Evolutionary conservation across 2,329 filamentous ascomycete genomes (phyloP).

Genomic region (Chrysoporthe puriensis): DNA sequence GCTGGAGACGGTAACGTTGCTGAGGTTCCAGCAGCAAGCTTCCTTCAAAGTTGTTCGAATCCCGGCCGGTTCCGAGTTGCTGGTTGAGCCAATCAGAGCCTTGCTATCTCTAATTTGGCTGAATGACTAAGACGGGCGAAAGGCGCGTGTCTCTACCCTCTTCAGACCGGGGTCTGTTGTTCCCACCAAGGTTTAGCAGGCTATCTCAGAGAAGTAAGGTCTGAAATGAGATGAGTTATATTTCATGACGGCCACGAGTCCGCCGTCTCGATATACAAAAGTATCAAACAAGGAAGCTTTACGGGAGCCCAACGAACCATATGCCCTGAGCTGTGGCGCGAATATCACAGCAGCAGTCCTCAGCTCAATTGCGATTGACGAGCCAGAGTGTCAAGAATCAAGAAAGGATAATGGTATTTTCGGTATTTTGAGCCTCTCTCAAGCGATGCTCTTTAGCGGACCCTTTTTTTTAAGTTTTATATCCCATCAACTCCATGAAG

Average conservation of each 20-base stretch:
- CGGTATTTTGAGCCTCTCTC: not conserved
- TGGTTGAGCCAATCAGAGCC: slow-evolving; percentile 24
- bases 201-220: not conserved
- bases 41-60: slow-evolving; percentile 28
- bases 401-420: not conserved
- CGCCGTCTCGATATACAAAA: not conserved
- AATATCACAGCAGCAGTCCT: not conserved
- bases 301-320: not conserved
- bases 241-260: slow-evolving; percentile 17
- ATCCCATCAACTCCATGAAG: slow-evolving; percentile 16
- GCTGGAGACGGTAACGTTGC: slow-evolving; percentile 29
- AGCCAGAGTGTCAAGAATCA: not conserved
- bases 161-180: not conserved
- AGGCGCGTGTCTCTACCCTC: not conserved
- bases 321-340: not conserved
- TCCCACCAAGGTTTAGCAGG: not conserved
- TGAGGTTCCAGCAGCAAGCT: slow-evolving; percentile 27
- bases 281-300: no score
- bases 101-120: slow-evolving; percentile 21
- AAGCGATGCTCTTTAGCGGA: not conserved
- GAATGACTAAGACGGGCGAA: slow-evolving; percentile 7
- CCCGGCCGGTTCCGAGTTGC: slow-evolving; percentile 25
- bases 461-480: slow-evolving; percentile 5
- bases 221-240: slow-evolving; percentile 1
- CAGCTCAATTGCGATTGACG: not conserved